Base-by-base conservation (phyloP, 768 basidiomycete genomes). In the Russula ochroleuca region DNA sequence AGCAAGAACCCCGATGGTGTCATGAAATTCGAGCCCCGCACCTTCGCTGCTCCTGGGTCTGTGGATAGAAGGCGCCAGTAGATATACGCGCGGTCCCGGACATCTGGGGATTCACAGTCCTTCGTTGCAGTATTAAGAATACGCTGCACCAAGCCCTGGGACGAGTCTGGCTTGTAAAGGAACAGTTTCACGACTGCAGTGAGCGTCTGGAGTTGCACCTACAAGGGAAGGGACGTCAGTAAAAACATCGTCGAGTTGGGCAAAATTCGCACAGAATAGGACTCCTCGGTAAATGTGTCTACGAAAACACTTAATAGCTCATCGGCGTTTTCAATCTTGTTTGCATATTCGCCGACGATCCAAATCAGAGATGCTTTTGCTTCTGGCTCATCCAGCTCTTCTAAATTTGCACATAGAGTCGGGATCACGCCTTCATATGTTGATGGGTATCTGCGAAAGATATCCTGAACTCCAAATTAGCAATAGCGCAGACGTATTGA, bases 321-420 rank as follows among this genome's bases (percentile, higher is more conserved):
- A 72, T 92, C 93, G 3, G 96, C 94, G 67, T 99, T 99, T 37
- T 68, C 67, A 11, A 98, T 98, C 77, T 94, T 96, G 74, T 90
- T 89, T 3, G 96, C 94, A 70, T 99, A 98, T 77, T 98, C 94
- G 61, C 96, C 96, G 68, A 98, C 94, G 70, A 99, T 98, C 96
- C 97, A 99, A 73, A 99, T 98, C 55, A 99, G 79, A 2, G 95
- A 95, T 1, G 95, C 92, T 72, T 98, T 98, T 2, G 97, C 96
- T 73, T 99, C 96, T 11, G 96, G 97, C 72, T 99, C 97, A 70
- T 98, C 96, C 37, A 99, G 78, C 70, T 97, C 95, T 64, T 99
- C 96, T 15, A 98, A 85, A 71, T 94, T 96, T 2, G 92, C 86
- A 70, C 95, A 99, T 15, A 99, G 77, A 0, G 89, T 94, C 0